Conservation (phyloP, 352 stramenopile species). For the Peronosclerospora sorghi region DNA sequence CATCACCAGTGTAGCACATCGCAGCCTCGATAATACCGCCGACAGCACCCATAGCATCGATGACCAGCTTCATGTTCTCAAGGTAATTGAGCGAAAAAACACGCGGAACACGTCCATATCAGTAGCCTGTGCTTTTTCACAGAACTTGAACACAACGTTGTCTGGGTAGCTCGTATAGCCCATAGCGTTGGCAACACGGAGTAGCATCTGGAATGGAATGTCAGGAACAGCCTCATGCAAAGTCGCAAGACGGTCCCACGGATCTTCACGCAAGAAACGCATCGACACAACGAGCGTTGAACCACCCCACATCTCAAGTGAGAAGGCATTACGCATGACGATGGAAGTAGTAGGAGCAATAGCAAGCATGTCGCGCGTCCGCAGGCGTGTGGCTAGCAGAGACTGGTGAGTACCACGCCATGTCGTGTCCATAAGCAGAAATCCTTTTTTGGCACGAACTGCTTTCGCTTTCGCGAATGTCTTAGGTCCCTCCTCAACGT, state of each 20-base stretch:
- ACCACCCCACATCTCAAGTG: conserved; percentile 95
- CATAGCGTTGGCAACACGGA: conserved; percentile 93
- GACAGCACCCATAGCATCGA: conserved; percentile 91
- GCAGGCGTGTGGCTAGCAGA: conserved; percentile 92
- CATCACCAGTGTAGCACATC: conserved; percentile 96
- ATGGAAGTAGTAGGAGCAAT: conserved; percentile 89
- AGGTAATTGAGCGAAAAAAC: conserved; percentile 98
- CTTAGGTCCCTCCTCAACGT: conserved; percentile 88
- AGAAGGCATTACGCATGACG: conserved; percentile 90
- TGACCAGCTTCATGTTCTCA: conserved; percentile 95
- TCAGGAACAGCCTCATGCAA: conserved; percentile 91
- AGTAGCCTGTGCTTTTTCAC: conserved; percentile 87
- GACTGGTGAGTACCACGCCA: conserved; percentile 97
- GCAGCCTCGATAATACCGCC: conserved; percentile 94
- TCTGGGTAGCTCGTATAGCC: conserved; percentile 96
- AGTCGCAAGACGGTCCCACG: conserved; percentile 89
- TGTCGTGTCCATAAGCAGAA: conserved; percentile 96
- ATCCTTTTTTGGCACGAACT: conserved; percentile 88
- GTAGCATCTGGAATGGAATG: conserved; percentile 96
- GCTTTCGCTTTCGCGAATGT: conserved; percentile 97
- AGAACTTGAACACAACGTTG: conserved; percentile 97
- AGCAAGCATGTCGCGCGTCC: conserved; percentile 94
- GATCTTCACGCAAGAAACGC: conserved; percentile 94
- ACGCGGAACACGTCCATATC: conserved; percentile 98
- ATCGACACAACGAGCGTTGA: conserved; percentile 97